Evolutionary conservation across 2,329 filamentous ascomycete genomes (phyloP).

Genomic region (Tolypocladium capitatum): DNA sequence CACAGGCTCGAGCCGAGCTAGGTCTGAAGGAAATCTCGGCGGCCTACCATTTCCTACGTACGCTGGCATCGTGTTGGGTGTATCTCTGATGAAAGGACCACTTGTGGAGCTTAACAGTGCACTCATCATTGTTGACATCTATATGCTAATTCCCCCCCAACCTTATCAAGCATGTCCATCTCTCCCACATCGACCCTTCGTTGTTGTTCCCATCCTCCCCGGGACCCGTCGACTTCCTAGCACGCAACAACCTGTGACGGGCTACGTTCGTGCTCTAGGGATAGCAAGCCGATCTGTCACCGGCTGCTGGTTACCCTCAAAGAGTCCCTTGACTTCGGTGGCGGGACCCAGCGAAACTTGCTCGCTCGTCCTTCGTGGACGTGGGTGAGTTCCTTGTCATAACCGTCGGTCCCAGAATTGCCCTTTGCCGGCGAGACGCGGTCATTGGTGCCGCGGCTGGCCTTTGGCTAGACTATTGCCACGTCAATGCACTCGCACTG

Average conservation of each 20-base stretch:
- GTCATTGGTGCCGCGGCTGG: neutral
- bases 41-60: neutral
- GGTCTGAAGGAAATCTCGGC: neutral
- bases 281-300: neutral
- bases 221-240: neutral
- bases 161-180: neutral
- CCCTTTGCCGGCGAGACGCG: neutral
- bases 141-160: neutral
- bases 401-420: neutral
- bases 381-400: no score
- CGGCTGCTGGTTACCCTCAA: neutral
- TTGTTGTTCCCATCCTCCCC: neutral
- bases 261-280: neutral
- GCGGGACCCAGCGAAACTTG: neutral
- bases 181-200: neutral
- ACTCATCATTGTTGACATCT: neutral
- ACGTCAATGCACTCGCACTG: slow-evolving; percentile 2
- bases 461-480: neutral
- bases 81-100: no score
- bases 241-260: neutral
- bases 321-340: neutral
- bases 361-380: neutral
- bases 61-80: neutral
- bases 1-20: neutral
- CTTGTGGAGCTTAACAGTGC: neutral